Percentiles rank a stretch among this genome's conserved stretches.
Evolutionary conservation across 202 grass and related monocot genomes (phyloP).

Genomic region (Setaria viridis): DNA sequence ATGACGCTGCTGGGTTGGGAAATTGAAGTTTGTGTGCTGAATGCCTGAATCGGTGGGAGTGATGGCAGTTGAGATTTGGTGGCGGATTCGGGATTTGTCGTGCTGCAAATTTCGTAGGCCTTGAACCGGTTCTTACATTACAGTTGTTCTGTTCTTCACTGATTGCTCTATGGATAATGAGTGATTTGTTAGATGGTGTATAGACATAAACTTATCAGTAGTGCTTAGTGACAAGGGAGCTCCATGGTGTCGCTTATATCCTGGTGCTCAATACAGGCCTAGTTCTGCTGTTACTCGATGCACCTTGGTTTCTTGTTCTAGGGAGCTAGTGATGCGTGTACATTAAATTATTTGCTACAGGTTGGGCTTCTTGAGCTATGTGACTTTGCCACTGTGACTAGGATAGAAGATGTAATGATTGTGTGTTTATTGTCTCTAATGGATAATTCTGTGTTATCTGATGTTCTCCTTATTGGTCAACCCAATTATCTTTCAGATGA

Average conservation of each 20-base stretch:
- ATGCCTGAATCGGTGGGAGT: background rate
- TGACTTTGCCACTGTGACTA: background rate
- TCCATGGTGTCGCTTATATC: background rate
- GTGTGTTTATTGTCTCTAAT: conserved; percentile 5
- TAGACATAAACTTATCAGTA: background rate
- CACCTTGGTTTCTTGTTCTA: background rate
- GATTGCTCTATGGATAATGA: background rate
- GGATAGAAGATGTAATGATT: background rate
- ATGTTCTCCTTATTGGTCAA: conserved; percentile 4
- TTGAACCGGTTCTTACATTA: background rate
- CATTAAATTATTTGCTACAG: background rate
- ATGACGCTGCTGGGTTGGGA: background rate
- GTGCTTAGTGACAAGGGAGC: conserved; percentile 13
- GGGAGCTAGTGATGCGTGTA: background rate
- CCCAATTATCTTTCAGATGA: conserved; percentile 55
- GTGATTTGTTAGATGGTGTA: background rate
- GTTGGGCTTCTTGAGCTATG: background rate
- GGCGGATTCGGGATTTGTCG: background rate
- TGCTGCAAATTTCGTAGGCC: background rate
- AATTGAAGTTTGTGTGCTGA: background rate
- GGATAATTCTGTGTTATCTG: conserved; percentile 10
- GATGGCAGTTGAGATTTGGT: background rate
- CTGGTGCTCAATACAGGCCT: background rate
- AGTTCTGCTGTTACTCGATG: background rate
- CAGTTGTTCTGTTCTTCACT: background rate